Evolutionary conservation across 139 green algal species (phyloP), one percentile per base, ranked within the genome.

Genomic region (Pedinophyceae sp.): DNA sequence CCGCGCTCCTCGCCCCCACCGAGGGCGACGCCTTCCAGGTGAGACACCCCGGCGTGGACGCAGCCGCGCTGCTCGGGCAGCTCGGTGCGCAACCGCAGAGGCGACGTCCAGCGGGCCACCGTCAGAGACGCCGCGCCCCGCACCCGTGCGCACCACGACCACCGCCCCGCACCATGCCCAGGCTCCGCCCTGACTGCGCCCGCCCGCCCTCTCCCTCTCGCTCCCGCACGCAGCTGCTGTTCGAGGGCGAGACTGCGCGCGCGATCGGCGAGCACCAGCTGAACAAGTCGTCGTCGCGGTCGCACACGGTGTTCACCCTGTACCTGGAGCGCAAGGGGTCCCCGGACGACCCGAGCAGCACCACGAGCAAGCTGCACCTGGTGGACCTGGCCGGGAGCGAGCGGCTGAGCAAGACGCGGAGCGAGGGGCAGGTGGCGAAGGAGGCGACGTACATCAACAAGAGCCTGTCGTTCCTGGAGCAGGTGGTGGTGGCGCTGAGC

Each of bases 381-480:
- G 75, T 86, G 24, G 78, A 86, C 68, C 66, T 86, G 19, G 78
- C 78, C 18, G 78, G 78, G 27, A 76, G 60, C 30, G 75, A 86
- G 73, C 68, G 78, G 0, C 67, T 86, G 23, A 65, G 48, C 54
- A 86, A 86, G 60, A 86, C 78, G 5, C 59, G 64, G 34, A 78
- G 62, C 54, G 68, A 79, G 58, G 78, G 78, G 2, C 46, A 56
- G 23, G 64, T 82, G 30, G 64, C 78, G 40, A 64, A 59, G 27
- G 78, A 86, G 61, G 78, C 78, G 20, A 62, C 64, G 3, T 67
- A 78, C 75, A 86, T 86, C 65, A 86, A 86, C 68, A 75, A 74
- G 62, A 71, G 53, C n/a, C 67, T 86, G 30, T 60, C 53, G 39
- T 73, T 84, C 18, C 73, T 86, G 51, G 78, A 86, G 62, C 77